Base-by-base conservation (phyloP, 768 basidiomycete genomes). In the Zangia roseola region DNA sequence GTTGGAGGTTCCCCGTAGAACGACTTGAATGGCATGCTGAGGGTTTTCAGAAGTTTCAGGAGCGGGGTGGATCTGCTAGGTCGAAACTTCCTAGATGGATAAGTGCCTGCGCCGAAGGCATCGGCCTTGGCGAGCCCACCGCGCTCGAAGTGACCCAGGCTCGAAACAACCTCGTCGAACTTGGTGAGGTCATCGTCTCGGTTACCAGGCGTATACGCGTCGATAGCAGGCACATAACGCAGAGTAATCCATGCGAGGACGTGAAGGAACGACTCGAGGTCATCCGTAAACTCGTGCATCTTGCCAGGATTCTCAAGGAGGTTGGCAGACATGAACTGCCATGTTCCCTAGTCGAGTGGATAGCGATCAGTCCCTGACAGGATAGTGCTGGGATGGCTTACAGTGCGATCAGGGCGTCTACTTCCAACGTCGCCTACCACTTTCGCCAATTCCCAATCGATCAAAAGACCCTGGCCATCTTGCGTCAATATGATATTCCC, bases 191-290 rank as follows among this genome's bases (percentile, higher is more conserved):
- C 26, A 12, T 7, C 0, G 3, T 20, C 10, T 6, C 33, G 38
- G 16, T 6, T 3, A 4, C 5, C 12, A 8, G 21, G 6, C 9
- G 1, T 0, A 37, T 42, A 49, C 0, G 9, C 4, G 5, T 44
- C 33, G 5, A 19, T 0, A 6, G 47, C 47, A 2, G 47, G 39
- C 6, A 47, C n/a, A 19, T 40, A 47, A 10, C 24, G 10, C 23
- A 47, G 4, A 4, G 19, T 39, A 0, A n/a, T 45, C 43, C 43
- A 48, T 13, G 25, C 40, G 1, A 48, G 25, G 13, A 52, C 24
- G 17, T 59, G 55, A 10, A 56, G 33, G 45, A 69, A 66, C 0
- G 70, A 70, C 41, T 70, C 62, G 10, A 70, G 39, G 37, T 71
- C 68, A 30, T 71, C 67, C 23, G 57, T 46, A 30, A 67, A 42